Percentiles rank a stretch among this genome's conserved stretches.
Conservation (phyloP, 163 green algal species). For the Chloromonas sp. region DNA sequence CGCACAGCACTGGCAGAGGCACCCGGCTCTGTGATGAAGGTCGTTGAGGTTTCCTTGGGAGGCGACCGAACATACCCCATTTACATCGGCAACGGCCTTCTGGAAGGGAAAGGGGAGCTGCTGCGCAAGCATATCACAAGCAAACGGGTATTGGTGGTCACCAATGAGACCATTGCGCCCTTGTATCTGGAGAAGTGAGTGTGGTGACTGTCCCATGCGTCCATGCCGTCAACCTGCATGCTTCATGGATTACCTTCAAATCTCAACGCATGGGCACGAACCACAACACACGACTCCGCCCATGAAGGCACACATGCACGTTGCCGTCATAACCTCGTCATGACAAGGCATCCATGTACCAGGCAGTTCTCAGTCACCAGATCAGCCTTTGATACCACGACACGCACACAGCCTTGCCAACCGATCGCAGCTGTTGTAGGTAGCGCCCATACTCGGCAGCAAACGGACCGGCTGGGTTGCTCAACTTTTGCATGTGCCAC, state of each 20-base stretch:
- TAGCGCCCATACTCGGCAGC: no score
- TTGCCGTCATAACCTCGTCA: no score
- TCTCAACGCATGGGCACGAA: neutral
- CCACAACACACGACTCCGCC: neutral
- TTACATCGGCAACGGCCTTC: conserved; percentile 81
- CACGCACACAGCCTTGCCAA: no score
- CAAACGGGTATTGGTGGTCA: conserved; percentile 92
- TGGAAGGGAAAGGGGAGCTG: conserved; percentile 58
- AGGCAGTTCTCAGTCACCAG: no score
- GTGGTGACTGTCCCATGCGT: neutral
- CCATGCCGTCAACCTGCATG: neutral
- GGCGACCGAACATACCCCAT: conserved; percentile 93
- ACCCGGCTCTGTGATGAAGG: conserved; percentile 29
- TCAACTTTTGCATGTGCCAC: no score
- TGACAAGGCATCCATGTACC: no score
- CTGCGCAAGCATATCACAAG: conserved; percentile 81
- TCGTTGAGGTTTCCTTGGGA: conserved; percentile 67
- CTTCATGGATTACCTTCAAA: neutral
- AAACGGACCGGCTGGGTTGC: no score
- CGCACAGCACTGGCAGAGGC: neutral
- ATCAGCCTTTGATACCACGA: no score
- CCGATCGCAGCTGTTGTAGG: no score
- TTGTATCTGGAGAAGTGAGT: conserved; percentile 86
- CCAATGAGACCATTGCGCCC: conserved; percentile 90
- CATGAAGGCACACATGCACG: no score